Evolutionary conservation across 1,284 basidiomycete species (phyloP).

Genomic region (Ustilago curta): DNA sequence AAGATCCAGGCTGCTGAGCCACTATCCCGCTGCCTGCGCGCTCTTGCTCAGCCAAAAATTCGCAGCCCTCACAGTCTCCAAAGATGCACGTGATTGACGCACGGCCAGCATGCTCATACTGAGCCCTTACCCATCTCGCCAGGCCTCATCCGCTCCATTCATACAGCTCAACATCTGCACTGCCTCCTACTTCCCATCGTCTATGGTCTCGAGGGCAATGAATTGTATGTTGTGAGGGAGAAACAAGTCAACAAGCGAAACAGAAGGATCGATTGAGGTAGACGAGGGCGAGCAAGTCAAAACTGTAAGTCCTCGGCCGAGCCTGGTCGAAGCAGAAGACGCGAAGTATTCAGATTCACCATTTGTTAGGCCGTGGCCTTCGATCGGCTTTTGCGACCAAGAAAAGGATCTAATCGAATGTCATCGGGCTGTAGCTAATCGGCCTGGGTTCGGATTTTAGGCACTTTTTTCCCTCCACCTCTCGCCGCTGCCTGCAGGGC

Average conservation of each 20-base stretch:
- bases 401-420: background rate
- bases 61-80: background rate
- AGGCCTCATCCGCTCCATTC: background rate
- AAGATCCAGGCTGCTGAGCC: background rate
- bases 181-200: background rate
- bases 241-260: background rate
- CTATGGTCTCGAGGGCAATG: background rate
- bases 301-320: constrained; percentile 23
- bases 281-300: background rate
- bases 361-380: background rate
- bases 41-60: constrained; percentile 1
- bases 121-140: background rate
- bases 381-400: background rate
- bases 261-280: background rate
- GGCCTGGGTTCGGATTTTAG: constrained; percentile 18
- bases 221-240: background rate
- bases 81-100: background rate
- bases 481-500: background rate
- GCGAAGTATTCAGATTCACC: background rate
- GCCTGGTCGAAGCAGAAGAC: too few species aligned
- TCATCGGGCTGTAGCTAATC: background rate
- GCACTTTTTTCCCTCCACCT: constrained; percentile 30
- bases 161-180: background rate
- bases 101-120: background rate
- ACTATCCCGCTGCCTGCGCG: background rate